phyloP scores from a whole-genome alignment of 495 filamentous ascomycete genomes.

The Sphaerosporella brunnea region DNA sequence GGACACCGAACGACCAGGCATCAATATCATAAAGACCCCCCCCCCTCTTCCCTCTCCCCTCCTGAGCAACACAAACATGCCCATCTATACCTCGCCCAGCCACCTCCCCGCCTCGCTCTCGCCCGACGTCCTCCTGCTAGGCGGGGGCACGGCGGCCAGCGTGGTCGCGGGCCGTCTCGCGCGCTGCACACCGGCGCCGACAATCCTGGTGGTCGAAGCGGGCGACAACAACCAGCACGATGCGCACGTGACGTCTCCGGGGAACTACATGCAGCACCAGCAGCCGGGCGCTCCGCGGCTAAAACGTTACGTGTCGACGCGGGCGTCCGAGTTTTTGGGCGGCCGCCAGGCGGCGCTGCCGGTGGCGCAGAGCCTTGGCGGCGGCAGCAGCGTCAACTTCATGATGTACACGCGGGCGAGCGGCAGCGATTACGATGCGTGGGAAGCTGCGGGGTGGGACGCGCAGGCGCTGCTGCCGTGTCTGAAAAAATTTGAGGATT shows the following conservation, averaged over 20 bases:
- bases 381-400: slow-evolving; percentile 1
- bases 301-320: background rate
- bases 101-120: too few relatives aligned
- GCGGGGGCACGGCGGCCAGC: background rate
- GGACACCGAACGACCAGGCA: too few relatives aligned
- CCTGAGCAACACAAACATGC: background rate
- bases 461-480: slow-evolving; percentile 35
- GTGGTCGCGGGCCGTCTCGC: background rate
- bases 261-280: slow-evolving; percentile 2
- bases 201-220: background rate
- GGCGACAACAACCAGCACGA: background rate
- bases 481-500: slow-evolving; percentile 35
- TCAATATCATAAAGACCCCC: too few relatives aligned
- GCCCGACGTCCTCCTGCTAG: too few relatives aligned
- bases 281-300: background rate
- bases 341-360: background rate
- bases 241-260: background rate
- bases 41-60: background rate
- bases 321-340: background rate
- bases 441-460: slow-evolving; percentile 36
- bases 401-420: background rate
- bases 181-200: background rate
- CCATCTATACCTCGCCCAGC: too few relatives aligned
- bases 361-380: background rate
- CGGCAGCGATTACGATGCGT: slow-evolving; percentile 34